These are phyloP conservation scores for Phytophthora sojae DNA, from an alignment of 352 stramenopile species.

Conservation along the genomic window DNA sequence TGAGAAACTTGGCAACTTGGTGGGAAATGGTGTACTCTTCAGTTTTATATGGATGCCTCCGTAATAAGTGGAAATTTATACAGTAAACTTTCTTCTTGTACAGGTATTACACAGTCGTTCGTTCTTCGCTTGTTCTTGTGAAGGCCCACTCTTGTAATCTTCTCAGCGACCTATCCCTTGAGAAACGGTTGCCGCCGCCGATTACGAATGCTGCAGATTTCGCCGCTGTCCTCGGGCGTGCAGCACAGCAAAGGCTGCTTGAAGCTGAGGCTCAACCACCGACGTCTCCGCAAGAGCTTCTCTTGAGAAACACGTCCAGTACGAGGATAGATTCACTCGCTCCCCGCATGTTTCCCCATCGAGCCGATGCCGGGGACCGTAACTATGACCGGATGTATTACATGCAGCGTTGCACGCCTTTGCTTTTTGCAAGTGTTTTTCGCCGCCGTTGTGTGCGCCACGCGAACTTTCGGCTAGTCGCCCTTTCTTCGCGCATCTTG, in stretches of 20 bases:
- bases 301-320: background rate
- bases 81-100: no score
- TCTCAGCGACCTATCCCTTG: background rate
- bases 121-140: no score
- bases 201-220: background rate
- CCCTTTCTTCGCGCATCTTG: conserved; percentile 5
- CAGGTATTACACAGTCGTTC: no score
- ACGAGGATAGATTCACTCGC: background rate
- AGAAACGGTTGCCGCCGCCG: background rate
- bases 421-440: background rate
- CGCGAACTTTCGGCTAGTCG: background rate
- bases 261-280: background rate
- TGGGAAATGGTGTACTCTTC: no score
- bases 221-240: background rate
- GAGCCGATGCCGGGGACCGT: background rate
- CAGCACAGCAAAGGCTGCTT: background rate
- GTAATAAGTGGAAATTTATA: no score
- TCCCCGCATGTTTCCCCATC: background rate
- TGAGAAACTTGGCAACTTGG: no score
- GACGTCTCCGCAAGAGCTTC: background rate
- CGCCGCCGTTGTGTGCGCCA: background rate
- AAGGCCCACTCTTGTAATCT: background rate
- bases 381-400: conserved; percentile 3
- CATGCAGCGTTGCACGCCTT: background rate
- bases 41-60: no score